Evolutionary conservation across 2,329 filamentous ascomycete species (phyloP), one percentile per base, ranked within the genome.

Genomic region (Aspergillus proliferans): DNA sequence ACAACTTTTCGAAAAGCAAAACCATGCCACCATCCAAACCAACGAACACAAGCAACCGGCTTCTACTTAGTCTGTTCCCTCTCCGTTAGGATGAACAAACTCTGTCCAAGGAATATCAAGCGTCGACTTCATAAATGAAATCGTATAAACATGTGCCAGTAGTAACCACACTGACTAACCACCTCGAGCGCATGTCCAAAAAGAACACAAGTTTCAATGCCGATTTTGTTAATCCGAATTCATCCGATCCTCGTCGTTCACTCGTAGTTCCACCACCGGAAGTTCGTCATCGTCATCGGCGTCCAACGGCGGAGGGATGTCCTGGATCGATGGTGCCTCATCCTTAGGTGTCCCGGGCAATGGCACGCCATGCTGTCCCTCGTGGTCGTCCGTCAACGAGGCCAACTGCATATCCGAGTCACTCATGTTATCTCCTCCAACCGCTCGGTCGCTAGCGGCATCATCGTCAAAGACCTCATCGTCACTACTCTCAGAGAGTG

Each of bases 211-310:
- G 18, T 12, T 9, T 19, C 28, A 14, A 38, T 24, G 15, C 18
- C 2, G 10, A 2, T 14, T 19, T 8, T 45, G 34, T 24, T 8
- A 54, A 34, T 60, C 57, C 41, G 56, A 57, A 45, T 55, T 43
- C 22, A 58, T 54, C 26, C 56, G 56, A 7, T 68, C 64, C 9
- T 71, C 67, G 14, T 70, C 67, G 18, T 59, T 60, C 38, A 72
- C 64, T 40, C 58, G 65, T 30, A 74, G 56, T 55, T 74, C 71
- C 44, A 71, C 64, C 30, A 73, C 71, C 3, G 71, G 67, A 18
- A 71, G 57, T 4, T 71, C 67, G 24, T 71, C 66, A 34, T 68
- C 63, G 10, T 65, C 67, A 21, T 61, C 66, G 14, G 59, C 63
- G 22, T 65, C 61, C 46, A 60, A 53, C 22, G 57, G 57, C 8